A percentile compares a stretch with the other conserved stretches of the same genome.
Evolutionary conservation across 805 yeast genomes (phyloP).

Genomic region (Candida stauntonica): DNA sequence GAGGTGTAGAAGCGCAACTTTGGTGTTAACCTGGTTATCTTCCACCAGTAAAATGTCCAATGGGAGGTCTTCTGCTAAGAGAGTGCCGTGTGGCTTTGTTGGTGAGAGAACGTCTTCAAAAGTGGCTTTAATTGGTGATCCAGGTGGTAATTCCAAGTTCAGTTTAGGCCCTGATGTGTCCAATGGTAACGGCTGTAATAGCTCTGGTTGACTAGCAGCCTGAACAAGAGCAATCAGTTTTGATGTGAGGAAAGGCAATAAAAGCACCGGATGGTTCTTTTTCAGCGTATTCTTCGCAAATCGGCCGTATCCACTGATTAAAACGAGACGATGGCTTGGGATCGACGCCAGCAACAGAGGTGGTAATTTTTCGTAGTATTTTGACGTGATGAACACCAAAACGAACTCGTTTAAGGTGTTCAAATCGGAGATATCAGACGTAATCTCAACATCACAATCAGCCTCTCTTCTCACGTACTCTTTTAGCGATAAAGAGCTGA

Average conservation of each 20-base stretch:
- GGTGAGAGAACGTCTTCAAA: not conserved
- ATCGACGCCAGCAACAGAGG: not conserved
- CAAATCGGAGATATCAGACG: not conserved
- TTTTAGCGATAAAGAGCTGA: constrained; percentile 10
- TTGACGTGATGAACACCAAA: constrained; percentile 11
- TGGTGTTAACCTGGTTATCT: constrained; percentile 81
- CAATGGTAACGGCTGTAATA: too few species aligned
- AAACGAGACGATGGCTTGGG: constrained; percentile 3
- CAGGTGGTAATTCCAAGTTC: not conserved
- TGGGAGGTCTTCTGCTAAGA: constrained; percentile 28
- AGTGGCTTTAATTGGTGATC: not conserved
- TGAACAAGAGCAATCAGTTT: constrained; percentile 9
- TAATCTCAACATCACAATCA: constrained; percentile 6
- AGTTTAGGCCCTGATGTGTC: not conserved
- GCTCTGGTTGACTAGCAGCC: not conserved
- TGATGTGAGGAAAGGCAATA: constrained; percentile 18
- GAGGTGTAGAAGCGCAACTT: constrained; percentile 61
- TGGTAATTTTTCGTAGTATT: constrained; percentile 9
- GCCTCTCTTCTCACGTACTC: constrained; percentile 6
- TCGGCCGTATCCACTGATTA: constrained; percentile 16
- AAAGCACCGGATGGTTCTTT: constrained; percentile 10
- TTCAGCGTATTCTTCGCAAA: constrained; percentile 5
- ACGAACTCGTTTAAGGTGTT: constrained; percentile 1
- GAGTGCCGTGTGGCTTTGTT: not conserved
- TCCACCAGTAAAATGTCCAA: constrained; percentile 79